Percentiles rank a stretch among this genome's conserved stretches.
phyloP scores from a whole-genome alignment of 768 basidiomycete species.

The Myochromella boudieri region DNA sequence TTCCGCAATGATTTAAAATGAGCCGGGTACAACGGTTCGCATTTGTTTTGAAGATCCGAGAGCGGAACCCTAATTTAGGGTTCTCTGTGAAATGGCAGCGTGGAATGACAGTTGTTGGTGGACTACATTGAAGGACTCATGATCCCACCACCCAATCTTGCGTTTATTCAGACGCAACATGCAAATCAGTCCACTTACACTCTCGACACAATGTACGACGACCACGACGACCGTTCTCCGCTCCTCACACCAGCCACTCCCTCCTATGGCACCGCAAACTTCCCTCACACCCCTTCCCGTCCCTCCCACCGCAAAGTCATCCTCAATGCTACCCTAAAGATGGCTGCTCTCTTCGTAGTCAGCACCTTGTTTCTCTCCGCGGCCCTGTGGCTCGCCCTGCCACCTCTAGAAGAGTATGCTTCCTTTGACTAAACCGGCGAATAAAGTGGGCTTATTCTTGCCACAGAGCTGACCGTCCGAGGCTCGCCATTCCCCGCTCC shows the following conservation, averaged over 20 bases:
- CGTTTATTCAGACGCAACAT: conserved; percentile 22
- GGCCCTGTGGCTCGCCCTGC: conserved; percentile 79
- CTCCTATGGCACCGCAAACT: conserved; percentile 51
- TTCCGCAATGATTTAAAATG: too few species aligned
- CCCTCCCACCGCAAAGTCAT: conserved; percentile 59
- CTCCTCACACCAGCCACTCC: conserved; percentile 44
- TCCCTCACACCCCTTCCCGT: conserved; percentile 36
- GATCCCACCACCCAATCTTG: conserved; percentile 19
- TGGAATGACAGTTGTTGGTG: conserved; percentile 8
- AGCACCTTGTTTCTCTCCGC: conserved; percentile 72
- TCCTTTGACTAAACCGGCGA: too few species aligned
- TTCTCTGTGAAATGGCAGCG: conserved; percentile 1
- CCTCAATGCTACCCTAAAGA: conserved; percentile 80
- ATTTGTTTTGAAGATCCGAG: too few species aligned
- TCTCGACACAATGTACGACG: conserved; percentile 53
- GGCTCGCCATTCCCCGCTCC: conserved; percentile 82
- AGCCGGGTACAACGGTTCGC: too few species aligned
- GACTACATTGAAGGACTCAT: conserved; percentile 24
- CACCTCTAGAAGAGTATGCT: conserved; percentile 74
- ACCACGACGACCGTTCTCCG: conserved; percentile 36
- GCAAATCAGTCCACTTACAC: conserved; percentile 50
- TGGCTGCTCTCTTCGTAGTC: conserved; percentile 72
- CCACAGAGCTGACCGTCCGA: conserved; percentile 67
- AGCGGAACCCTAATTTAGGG: conserved; percentile 20
- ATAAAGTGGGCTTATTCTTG: conserved; percentile 15